Conservation (phyloP, 2,329 filamentous ascomycete species). For the Ascochyta fabae region DNA sequence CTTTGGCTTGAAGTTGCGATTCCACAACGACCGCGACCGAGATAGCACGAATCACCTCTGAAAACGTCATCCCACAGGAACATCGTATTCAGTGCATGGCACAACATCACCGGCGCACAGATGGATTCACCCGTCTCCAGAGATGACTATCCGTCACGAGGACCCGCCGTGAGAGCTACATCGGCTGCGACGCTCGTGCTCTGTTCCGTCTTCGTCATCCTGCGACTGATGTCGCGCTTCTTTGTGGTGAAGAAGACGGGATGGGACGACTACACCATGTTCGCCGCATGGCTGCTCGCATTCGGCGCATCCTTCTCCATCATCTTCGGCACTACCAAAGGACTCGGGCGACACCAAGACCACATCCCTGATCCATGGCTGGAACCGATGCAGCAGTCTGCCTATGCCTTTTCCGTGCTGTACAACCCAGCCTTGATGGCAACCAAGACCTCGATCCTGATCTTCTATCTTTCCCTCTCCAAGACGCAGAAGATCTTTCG, state of each 20-base stretch:
- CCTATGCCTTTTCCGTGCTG: conserved; percentile 67
- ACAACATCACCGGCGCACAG: conserved; percentile 19
- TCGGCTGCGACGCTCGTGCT: conserved; percentile 72
- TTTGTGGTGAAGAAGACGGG: conserved; percentile 74
- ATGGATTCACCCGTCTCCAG: conserved; percentile 33
- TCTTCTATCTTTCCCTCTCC: conserved; percentile 86
- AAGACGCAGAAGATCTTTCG: conserved; percentile 79
- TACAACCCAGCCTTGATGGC: conserved; percentile 88
- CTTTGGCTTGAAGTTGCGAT: conserved; percentile 23
- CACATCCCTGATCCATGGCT: conserved; percentile 63
- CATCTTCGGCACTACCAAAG: conserved; percentile 66
- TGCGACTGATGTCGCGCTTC: conserved; percentile 75
- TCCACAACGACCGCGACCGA: conserved; percentile 36
- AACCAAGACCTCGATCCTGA: conserved; percentile 88
- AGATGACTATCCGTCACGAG: conserved; percentile 35
- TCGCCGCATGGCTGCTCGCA: conserved; percentile 77
- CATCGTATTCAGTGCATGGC: conserved; percentile 22
- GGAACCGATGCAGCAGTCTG: conserved; percentile 61
- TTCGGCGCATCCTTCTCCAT: conserved; percentile 73
- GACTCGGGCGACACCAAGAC: conserved; percentile 71
- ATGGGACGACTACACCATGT: conserved; percentile 82
- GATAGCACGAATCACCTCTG: conserved; percentile 26
- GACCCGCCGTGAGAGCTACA: conserved; percentile 67
- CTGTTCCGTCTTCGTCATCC: conserved; percentile 75
- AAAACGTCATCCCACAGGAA: not conserved